Evolutionary conservation across 2,329 filamentous ascomycete species (phyloP).

Genomic region (Curvularia sp.): DNA sequence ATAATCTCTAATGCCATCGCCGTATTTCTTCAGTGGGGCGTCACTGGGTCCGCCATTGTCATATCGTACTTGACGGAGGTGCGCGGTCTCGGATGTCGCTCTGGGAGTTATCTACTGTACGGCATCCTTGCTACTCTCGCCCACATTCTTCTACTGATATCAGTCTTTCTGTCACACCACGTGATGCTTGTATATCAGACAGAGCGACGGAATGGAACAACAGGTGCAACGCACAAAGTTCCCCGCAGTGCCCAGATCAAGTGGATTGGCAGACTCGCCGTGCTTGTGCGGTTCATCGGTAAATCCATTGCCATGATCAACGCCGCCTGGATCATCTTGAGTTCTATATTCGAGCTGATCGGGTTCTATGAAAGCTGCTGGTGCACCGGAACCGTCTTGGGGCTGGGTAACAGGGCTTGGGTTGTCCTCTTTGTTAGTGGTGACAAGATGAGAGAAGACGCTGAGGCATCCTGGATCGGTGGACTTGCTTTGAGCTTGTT

Average conservation of each 20-base stretch:
- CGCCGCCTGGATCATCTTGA: slow-evolving; percentile 2
- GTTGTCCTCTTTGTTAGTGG: slow-evolving; percentile 9
- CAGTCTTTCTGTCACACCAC: slow-evolving; percentile 4
- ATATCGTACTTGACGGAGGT: slow-evolving; percentile 9
- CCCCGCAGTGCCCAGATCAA: neutral
- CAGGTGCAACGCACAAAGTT: neutral
- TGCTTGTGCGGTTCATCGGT: neutral
- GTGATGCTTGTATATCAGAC: slow-evolving; percentile 3
- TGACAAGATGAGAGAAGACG: slow-evolving; percentile 4
- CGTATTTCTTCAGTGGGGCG: slow-evolving; percentile 1
- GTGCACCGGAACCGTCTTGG: slow-evolving; percentile 2
- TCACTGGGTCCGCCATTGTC: slow-evolving; percentile 7
- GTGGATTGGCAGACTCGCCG: slow-evolving; percentile 5
- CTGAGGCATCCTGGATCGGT: slow-evolving; percentile 6
- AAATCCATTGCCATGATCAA: neutral
- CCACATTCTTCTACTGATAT: neutral
- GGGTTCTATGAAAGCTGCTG: slow-evolving; percentile 6
- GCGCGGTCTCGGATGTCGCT: slow-evolving; percentile 8
- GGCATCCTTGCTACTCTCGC: slow-evolving; percentile 2
- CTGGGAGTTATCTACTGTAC: slow-evolving; percentile 8
- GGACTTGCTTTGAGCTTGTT: slow-evolving; percentile 9
- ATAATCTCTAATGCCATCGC: neutral
- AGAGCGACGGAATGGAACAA: neutral
- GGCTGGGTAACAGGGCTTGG: slow-evolving; percentile 3
- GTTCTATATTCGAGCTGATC: slow-evolving; percentile 3